These are phyloP conservation scores for Somion occarium DNA, from an alignment of 1,284 basidiomycete genomes.

Conservation along the genomic window DNA sequence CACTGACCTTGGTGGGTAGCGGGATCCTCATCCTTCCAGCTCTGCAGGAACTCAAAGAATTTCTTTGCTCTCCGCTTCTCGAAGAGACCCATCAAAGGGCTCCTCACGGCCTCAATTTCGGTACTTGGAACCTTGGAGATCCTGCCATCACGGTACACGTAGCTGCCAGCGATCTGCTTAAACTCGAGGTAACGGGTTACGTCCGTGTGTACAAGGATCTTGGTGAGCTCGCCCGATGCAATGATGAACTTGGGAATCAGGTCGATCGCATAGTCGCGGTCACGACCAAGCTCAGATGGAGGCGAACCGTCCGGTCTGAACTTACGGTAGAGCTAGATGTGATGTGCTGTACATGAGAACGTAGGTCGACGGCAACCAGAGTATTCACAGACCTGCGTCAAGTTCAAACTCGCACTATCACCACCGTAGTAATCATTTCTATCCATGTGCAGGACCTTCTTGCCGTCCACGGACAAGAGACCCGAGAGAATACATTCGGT, in stretches of 20 bases:
- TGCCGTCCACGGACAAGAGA: slow-evolving; percentile 95
- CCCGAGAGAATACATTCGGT: slow-evolving; percentile 98
- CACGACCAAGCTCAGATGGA: slow-evolving; percentile 81
- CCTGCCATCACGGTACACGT: slow-evolving; percentile 94
- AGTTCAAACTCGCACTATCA: slow-evolving; percentile 94
- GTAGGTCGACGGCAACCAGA: slow-evolving; percentile 1
- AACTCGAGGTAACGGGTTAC: slow-evolving; percentile 99
- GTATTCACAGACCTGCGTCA: slow-evolving; percentile 83
- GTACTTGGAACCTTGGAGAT: slow-evolving; percentile 99
- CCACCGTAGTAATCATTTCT: slow-evolving; percentile 99
- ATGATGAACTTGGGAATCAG: slow-evolving; percentile 98
- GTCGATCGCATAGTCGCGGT: slow-evolving; percentile 95
- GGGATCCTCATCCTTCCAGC: slow-evolving; percentile 93
- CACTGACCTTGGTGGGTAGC: slow-evolving; percentile 87
- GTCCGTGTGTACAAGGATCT: slow-evolving; percentile 98
- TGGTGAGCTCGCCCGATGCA: slow-evolving; percentile 95
- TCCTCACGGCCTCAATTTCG: slow-evolving; percentile 95
- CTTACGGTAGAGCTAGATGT: slow-evolving; percentile 85
- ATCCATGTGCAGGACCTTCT: slow-evolving; percentile 99
- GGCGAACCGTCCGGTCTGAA: slow-evolving; percentile 77
- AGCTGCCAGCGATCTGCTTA: slow-evolving; percentile 99
- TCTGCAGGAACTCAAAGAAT: slow-evolving; percentile 97
- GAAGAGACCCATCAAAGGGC: slow-evolving; percentile 95
- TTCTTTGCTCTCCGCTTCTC: slow-evolving; percentile 98
- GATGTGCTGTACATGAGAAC: neutral